Evolutionary conservation across 2,329 filamentous ascomycete species (phyloP).

Genomic region (Dactylellina sp.): DNA sequence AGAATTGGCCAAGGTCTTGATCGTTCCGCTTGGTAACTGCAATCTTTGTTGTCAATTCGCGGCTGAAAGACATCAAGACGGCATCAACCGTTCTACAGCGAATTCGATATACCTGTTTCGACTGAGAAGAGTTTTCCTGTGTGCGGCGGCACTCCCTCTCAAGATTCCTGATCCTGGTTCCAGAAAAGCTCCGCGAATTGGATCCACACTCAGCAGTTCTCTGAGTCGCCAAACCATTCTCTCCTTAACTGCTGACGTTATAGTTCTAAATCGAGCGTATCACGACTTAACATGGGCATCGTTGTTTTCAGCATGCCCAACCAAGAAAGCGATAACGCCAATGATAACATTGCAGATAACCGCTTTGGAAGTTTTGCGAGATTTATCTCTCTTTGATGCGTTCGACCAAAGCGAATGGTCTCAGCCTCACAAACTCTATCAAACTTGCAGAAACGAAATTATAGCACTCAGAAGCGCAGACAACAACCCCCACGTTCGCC

Average conservation of each 20-base stretch:
- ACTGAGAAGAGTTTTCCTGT: background rate
- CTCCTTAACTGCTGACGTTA: background rate
- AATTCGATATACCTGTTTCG: background rate
- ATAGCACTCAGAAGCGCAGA: conserved; percentile 17
- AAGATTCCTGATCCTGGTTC: background rate
- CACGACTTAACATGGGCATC: conserved; percentile 4
- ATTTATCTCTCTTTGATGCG: background rate
- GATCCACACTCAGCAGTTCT: background rate
- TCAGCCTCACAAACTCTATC: conserved; percentile 31
- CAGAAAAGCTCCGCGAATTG: background rate
- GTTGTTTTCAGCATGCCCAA: background rate
- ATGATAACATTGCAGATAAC: conserved; percentile 46
- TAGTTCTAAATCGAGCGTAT: conserved; percentile 10
- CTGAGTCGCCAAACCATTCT: too few relatives aligned
- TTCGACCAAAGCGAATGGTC: conserved; percentile 10
- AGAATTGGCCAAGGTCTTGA: conserved; percentile 41
- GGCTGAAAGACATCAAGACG: conserved; percentile 8
- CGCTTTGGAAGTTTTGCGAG: background rate
- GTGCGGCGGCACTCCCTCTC: too few relatives aligned
- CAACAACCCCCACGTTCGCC: conserved; percentile 20
- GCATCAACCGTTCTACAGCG: background rate
- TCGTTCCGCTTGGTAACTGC: conserved; percentile 5
- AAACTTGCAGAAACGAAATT: conserved; percentile 11
- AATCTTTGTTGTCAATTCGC: conserved; percentile 3
- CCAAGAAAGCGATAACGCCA: conserved; percentile 13